Evolutionary conservation across 345 rosid species (phyloP), one percentile per base, ranked within the genome.

Genomic region (Hevea brasiliensis): DNA sequence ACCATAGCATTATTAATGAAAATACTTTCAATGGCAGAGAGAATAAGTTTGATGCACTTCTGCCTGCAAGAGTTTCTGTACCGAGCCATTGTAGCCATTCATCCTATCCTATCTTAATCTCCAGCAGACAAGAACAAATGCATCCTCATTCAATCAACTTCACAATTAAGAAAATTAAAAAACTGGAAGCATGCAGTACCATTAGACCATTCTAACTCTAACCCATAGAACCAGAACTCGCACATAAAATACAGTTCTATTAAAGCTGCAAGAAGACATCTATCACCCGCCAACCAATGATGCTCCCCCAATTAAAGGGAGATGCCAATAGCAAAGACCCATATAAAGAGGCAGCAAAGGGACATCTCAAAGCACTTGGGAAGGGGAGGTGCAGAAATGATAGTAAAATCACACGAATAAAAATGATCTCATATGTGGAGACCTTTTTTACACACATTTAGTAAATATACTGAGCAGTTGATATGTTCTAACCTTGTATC

Each of bases 401-500:
- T 32, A 40, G 40, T 45, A 61, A 10, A 63, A 21, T 17, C 18
- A 18, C 45, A 54, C 7, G 24, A n/a, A 14, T 1, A 21, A 40
- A 7, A 13, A 1, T 53, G 12, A 18, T 37, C 44, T 18, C 29
- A 23, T 10, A 48, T 40, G 54, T 13, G 40, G 12, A 35, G 15
- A 61, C 18, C 56, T 20, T n/a, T 21, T 37, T 60, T 48, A 29
- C n/a, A 48, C 15, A 55, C 56, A 70, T 4, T 20, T 44, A 6
- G 44, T 12, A 5, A 7, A 40, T 65, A 44, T 7, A 13, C 55
- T 7, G 13, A 37, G 48, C 21, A 24, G n/a, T 53, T 63, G 0
- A 67, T 3, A 47, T 59, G 59, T 57, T 10, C 81, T 72, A 70
- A 94, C 99, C 99, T 95, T 95, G 84, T 85, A 95, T 86, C 99